A percentile compares a stretch with the other conserved stretches of the same genome.
These are phyloP conservation scores for Dendrobium huoshanense DNA, from an alignment of 106 monocot species.

Conservation along the genomic window DNA sequence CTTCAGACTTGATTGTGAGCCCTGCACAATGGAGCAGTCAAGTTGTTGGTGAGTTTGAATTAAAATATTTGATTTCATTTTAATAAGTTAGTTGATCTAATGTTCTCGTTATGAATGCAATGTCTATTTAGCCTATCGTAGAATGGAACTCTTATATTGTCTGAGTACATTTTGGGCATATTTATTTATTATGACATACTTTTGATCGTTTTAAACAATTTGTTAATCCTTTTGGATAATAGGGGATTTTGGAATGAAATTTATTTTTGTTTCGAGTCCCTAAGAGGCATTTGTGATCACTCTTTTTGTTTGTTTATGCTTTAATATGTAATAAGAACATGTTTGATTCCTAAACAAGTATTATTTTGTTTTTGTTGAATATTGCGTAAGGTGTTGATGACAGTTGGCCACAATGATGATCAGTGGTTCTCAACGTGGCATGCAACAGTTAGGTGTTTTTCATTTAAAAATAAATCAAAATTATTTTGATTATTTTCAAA, in stretches of 20 bases:
- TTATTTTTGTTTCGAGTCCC: neutral
- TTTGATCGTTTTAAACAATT: neutral
- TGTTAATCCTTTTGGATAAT: neutral
- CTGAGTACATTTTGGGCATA: neutral
- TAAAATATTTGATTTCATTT: slow-evolving; percentile 2
- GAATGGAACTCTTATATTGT: neutral
- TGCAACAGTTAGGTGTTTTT: too few relatives aligned
- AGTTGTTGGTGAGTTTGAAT: slow-evolving; percentile 18
- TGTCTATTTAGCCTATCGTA: neutral
- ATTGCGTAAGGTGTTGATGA: too few relatives aligned
- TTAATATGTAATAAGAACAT: too few relatives aligned
- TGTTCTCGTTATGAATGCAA: neutral
- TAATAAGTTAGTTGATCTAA: neutral
- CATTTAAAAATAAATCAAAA: too few relatives aligned
- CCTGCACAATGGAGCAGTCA: slow-evolving; percentile 33
- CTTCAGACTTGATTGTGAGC: slow-evolving; percentile 23
- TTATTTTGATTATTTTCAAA: too few relatives aligned
- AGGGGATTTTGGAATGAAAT: neutral
- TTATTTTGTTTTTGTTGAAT: too few relatives aligned
- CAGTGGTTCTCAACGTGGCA: too few relatives aligned
- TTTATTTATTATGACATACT: neutral
- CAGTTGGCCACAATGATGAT: too few relatives aligned
- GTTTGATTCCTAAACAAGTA: too few relatives aligned
- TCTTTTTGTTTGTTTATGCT: too few relatives aligned
- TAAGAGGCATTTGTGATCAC: too few relatives aligned